Conservation (phyloP, 140 eudicot genomes). For the Stevia rebaudiana region DNA sequence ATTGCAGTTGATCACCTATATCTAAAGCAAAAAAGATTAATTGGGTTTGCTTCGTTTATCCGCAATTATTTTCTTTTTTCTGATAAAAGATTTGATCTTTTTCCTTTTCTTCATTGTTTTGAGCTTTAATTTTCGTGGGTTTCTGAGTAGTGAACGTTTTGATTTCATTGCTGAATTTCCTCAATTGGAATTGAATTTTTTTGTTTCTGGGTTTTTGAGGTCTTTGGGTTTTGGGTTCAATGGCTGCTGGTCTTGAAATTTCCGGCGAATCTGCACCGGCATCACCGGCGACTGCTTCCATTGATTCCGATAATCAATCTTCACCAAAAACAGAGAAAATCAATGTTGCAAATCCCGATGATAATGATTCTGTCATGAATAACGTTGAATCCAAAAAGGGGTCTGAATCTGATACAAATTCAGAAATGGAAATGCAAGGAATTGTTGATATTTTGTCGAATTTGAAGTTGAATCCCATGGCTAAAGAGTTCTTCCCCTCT, state of each 20-base stretch:
- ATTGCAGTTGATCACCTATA: not conserved
- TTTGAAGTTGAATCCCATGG: constrained; percentile 84
- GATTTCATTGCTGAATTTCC: constrained; percentile 7
- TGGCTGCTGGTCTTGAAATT: constrained; percentile 77
- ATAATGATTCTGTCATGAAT: not conserved
- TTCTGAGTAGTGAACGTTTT: constrained; percentile 2
- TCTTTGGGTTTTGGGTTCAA: constrained; percentile 38
- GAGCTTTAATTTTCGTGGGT: not conserved
- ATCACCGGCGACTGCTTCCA: not conserved
- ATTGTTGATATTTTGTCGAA: constrained; percentile 67
- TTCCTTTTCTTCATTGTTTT: constrained; percentile 7
- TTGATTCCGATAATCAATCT: constrained; percentile 29
- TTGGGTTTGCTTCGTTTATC: constrained; percentile 32
- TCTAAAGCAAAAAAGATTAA: constrained; percentile 4
- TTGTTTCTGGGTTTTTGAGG: constrained; percentile 15
- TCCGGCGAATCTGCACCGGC: constrained; percentile 41
- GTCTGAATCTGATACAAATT: constrained; percentile 40
- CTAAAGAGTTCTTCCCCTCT: constrained; percentile 83
- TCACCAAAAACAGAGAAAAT: constrained; percentile 19
- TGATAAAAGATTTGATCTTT: constrained; percentile 10
- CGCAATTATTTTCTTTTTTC: constrained; percentile 22
- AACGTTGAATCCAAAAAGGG: constrained; percentile 22
- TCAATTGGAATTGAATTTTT: constrained; percentile 11
- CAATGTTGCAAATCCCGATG: constrained; percentile 18
- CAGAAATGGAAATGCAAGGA: constrained; percentile 61